These are phyloP conservation scores for Leptomonas pyrrhocoris DNA, from an alignment of 208 protist species.

Conservation along the genomic window DNA sequence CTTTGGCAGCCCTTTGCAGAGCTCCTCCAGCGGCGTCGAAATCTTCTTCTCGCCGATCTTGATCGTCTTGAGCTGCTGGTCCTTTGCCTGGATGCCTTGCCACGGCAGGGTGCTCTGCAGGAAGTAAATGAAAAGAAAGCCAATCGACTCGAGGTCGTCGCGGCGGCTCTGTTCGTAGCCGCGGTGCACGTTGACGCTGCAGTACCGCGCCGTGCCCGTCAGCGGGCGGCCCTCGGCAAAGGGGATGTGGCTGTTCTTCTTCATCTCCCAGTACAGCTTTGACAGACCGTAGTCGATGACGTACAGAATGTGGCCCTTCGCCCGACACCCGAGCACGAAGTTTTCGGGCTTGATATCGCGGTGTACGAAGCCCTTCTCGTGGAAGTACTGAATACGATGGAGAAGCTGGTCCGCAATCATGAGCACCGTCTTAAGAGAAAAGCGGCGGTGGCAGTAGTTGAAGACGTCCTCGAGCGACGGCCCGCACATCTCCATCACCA, in stretches of 20 bases:
- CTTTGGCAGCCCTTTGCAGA: conserved; percentile 68
- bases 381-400: conserved; percentile 84
- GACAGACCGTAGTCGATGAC: conserved; percentile 99
- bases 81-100: conserved; percentile 89
- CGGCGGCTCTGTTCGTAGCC: conserved; percentile 96
- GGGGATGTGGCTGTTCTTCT: conserved; percentile 96
- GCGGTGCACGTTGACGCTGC: conserved; percentile 98
- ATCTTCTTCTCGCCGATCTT: conserved; percentile 89
- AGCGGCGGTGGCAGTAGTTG: conserved; percentile 92
- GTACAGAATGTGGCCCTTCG: conserved; percentile 84
- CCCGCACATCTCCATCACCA: conserved; percentile 93
- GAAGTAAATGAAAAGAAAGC: conserved; percentile 95
- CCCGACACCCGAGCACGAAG: conserved; percentile 75
- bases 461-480: conserved; percentile 91
- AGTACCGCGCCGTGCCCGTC: conserved; percentile 99
- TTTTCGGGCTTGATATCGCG: conserved; percentile 93
- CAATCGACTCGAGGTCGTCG: conserved; percentile 95
- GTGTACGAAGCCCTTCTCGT: conserved; percentile 83
- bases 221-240: conserved; percentile 98
- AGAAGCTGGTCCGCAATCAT: conserved; percentile 99
- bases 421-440: conserved; percentile 99
- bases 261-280: conserved; percentile 97
- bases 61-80: conserved; percentile 76
- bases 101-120: conserved; percentile 91
- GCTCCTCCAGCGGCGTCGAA: conserved; percentile 57